Percentiles rank a stretch among this genome's conserved stretches.
Conservation (phyloP, 768 basidiomycete genomes). For the Phanerochaete carnosa region DNA sequence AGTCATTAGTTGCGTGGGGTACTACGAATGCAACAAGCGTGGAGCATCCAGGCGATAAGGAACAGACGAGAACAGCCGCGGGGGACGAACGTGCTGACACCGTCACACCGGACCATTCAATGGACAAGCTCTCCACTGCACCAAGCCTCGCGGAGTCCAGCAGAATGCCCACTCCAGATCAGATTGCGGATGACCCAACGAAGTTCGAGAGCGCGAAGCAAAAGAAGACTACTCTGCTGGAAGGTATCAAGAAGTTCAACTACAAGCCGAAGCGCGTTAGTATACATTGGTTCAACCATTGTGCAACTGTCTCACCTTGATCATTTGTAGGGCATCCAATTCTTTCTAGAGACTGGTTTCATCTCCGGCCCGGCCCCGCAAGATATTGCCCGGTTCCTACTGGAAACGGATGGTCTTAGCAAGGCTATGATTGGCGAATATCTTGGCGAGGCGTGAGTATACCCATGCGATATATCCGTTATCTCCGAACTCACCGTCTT, state of each 20-base stretch:
- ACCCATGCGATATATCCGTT: background rate
- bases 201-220: conserved; percentile 95
- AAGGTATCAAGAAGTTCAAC: conserved; percentile 97
- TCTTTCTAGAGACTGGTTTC: conserved; percentile 84
- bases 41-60: conserved; percentile 35
- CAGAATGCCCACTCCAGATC: conserved; percentile 72
- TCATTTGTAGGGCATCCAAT: conserved; percentile 72
- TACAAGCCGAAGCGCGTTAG: conserved; percentile 95
- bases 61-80: conserved; percentile 39
- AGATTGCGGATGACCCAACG: conserved; percentile 78
- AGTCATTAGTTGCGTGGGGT: conserved; percentile 91
- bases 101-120: conserved; percentile 51
- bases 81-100: conserved; percentile 58
- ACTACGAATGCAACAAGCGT: conserved; percentile 40
- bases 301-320: background rate
- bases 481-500: conserved; percentile 3
- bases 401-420: conserved; percentile 87
- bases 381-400: conserved; percentile 82
- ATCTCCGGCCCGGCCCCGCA: conserved; percentile 68
- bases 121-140: conserved; percentile 50
- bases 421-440: conserved; percentile 98
- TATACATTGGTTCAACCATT: conserved; percentile 1
- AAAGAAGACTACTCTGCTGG: conserved; percentile 90
- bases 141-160: conserved; percentile 48
- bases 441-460: conserved; percentile 87